Evolutionary conservation across 2,329 filamentous ascomycete genomes (phyloP), one percentile per base, ranked within the genome.

Genomic region (Penicillium polonicum): DNA sequence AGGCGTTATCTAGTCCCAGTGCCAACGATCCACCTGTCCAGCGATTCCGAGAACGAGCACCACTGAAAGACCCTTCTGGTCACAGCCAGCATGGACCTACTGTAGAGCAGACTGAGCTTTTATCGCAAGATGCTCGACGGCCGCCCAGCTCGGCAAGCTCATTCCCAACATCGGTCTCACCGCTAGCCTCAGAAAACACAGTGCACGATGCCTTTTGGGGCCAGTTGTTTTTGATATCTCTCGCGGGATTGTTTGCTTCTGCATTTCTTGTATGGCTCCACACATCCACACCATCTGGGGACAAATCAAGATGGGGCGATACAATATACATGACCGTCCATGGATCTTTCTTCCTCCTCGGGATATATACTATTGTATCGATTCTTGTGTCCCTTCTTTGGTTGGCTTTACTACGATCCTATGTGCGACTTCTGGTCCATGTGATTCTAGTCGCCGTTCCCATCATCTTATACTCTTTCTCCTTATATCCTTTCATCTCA

Each of bases 291-390:
- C 88, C 89, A 5, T 79, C 79, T 52, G 81, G 82, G 54, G 89
- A 89, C 70, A 83, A 83, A 59, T 88, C 88, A 1, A 72, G 66
- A 58, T 84, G 95, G 56, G 93, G 92, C 15, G 94, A 99, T 74
- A 97, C 93, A 1, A 91, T 99, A 58, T 99, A 99, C 74, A 91
- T 89, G 15, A 92, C 91, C 5, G 78, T 99, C 36, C 88, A 90
- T 66, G 86, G 87, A 50, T 97, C 92, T 0, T 94, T 95, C 69
- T 88, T 94, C 70, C 88, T 97, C 64, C 85, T 99, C 42, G 90
- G 91, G 2, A 86, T 94, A 52, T 95, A 97, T 75, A 97, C 94
- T 0, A 74, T 97, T 19, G 88, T 97, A n/a, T 89, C 94, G 0
- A 80, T 97, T 39, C 80, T 95, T 36, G 90, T 97, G 21, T 93